phyloP scores from a whole-genome alignment of 169 alveolate genomes.

The Plasmodium coatneyi region DNA sequence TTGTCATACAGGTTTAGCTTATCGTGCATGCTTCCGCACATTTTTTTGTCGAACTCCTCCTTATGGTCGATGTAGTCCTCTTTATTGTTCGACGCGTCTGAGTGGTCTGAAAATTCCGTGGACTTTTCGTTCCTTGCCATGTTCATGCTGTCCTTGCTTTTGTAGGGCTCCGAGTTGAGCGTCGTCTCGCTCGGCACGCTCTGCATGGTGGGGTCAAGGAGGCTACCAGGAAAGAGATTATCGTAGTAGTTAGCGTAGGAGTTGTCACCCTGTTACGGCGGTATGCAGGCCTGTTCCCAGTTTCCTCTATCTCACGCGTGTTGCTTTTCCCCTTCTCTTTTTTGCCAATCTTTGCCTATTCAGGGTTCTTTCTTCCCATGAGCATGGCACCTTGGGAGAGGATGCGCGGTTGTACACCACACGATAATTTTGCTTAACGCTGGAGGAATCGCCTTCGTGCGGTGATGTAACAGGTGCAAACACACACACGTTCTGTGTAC shows the following conservation, averaged over 20 bases:
- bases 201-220: slow-evolving; percentile 7
- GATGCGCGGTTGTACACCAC: background rate
- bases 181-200: slow-evolving; percentile 64
- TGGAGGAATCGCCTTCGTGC: background rate
- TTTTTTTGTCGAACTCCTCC: slow-evolving; percentile 36
- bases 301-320: background rate
- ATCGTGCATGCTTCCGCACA: slow-evolving; percentile 43
- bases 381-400: background rate
- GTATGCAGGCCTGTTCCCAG: background rate
- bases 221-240: background rate
- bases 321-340: background rate
- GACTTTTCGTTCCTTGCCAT: slow-evolving; percentile 25
- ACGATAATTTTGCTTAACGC: background rate
- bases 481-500: background rate
- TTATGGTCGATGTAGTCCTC: slow-evolving; percentile 10
- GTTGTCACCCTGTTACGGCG: background rate
- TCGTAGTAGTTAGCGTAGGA: background rate
- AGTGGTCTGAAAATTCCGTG: slow-evolving; percentile 30
- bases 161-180: slow-evolving; percentile 30
- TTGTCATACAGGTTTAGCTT: slow-evolving; percentile 45
- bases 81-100: slow-evolving; percentile 26
- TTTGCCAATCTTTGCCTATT: background rate
- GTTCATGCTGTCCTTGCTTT: slow-evolving; percentile 5
- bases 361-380: background rate
- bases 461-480: background rate